Conservation (phyloP, 169 alveolate species). For the Nephromyces sp. region DNA sequence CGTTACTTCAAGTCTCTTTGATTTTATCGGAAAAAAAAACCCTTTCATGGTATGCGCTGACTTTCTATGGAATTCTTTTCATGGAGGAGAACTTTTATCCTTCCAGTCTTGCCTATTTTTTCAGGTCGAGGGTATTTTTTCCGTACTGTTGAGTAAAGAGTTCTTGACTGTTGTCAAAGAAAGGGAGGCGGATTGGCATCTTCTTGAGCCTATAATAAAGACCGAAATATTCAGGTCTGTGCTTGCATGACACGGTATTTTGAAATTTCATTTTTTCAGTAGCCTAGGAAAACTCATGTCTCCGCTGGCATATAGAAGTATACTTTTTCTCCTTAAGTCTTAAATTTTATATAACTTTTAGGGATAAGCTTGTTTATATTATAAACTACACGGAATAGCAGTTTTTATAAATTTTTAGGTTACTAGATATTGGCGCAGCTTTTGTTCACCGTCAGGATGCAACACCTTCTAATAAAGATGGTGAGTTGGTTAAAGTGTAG, state of each 20-base stretch:
- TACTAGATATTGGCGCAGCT: too few species aligned
- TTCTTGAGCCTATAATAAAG: not conserved
- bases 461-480: too few species aligned
- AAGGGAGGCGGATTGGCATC: not conserved
- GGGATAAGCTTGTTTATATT: not conserved
- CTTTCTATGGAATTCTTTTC: too few species aligned
- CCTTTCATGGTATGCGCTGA: too few species aligned
- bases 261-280: not conserved
- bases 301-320: not conserved
- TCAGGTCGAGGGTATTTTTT: not conserved
- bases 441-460: too few species aligned
- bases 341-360: not conserved
- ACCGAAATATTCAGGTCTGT: not conserved
- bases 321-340: not conserved
- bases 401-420: too few species aligned
- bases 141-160: not conserved
- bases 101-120: too few species aligned
- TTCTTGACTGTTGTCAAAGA: not conserved
- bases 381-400: not conserved
- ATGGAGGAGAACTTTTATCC: too few species aligned
- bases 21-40: too few species aligned
- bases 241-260: not conserved
- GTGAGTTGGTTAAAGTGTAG: too few species aligned
- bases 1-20: too few species aligned
- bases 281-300: not conserved